Base-by-base conservation (phyloP, 345 rosid genomes). In the Corymbia maculata region DNA sequence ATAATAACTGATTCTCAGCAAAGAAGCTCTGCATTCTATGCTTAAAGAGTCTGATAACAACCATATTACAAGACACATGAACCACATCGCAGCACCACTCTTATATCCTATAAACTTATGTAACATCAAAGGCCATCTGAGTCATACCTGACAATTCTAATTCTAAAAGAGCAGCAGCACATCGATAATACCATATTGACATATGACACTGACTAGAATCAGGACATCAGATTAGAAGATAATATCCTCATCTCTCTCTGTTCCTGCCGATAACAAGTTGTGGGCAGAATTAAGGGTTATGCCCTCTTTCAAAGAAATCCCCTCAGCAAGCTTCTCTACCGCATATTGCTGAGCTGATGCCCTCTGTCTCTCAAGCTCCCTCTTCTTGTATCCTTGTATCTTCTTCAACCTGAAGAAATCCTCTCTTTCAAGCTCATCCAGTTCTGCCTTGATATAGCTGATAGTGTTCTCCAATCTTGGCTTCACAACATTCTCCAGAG, bases 401-500 rank as follows among this genome's bases (percentile, higher is more conserved):
- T 89, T 89, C 90, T 89, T 89, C 26, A 89, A 80, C 88, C 90
- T 44, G 79, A 89, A 89, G 86, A 89, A 89, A 68, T 89, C 90
- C 85, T 89, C 90, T 80, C 90, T 89, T 28, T 89, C 90, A 32
- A 89, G 90, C 59, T 89, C 90, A 52, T 89, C 90, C 79, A 89
- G 57, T 88, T 89, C 90, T 13, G 64, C 90, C 85, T 89, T 89
- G 57, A 89, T 89, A 70, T 89, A 89, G 85, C 32, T 86, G 53
- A 89, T 89, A 19, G 90, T 89, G 80, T 89, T 89, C 86, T 89
- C 90, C 85, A 89, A 49, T 70, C 88, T 86, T 15, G 90, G 90
- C 88, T 89, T 89, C 90, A 89, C 90, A 15, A 89, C 90, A 86
- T 89, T 89, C 88, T 89, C 90, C 47, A 89, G 86, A 75, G 90